A percentile compares a stretch with the other conserved stretches of the same genome.
These are phyloP conservation scores for Fragilaria crotonensis DNA, from an alignment of 108 stramenopile genomes.

Conservation along the genomic window DNA sequence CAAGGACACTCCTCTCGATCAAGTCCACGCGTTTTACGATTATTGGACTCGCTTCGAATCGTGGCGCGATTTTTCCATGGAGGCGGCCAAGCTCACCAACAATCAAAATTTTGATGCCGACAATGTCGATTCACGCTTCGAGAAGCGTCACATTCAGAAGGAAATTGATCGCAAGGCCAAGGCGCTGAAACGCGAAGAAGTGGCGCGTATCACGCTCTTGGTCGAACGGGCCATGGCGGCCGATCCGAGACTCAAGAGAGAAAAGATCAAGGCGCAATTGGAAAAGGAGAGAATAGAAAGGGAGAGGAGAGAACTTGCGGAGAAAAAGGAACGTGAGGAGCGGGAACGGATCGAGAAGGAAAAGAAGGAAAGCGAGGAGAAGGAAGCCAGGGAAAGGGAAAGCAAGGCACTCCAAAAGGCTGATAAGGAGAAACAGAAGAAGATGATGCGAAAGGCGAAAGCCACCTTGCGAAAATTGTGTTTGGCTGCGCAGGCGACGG, in stretches of 20 bases:
- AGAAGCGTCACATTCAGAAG: constrained; percentile 97
- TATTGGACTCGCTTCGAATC: constrained; percentile 95
- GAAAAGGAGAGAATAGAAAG: constrained; percentile 2
- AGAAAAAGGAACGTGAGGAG: neutral
- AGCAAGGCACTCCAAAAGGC: neutral
- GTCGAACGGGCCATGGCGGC: constrained; percentile 90
- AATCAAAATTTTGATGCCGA: constrained; percentile 70
- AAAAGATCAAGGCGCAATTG: constrained; percentile 2
- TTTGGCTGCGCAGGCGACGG: neutral
- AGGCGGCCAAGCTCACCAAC: constrained; percentile 69
- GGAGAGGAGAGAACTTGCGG: neutral
- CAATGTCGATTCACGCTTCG: constrained; percentile 85
- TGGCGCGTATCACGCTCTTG: constrained; percentile 79
- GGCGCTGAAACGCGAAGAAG: constrained; percentile 91
- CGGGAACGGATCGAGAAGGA: constrained; percentile 7
- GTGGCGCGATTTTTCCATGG: constrained; percentile 92
- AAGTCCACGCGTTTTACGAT: constrained; percentile 93
- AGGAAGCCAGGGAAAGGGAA: neutral
- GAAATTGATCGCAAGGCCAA: constrained; percentile 90
- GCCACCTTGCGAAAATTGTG: constrained; percentile 4
- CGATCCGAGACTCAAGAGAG: constrained; percentile 82
- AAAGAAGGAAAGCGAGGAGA: neutral
- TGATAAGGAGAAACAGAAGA: constrained; percentile 7
- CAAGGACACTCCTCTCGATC: constrained; percentile 64
- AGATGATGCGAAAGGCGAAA: constrained; percentile 8